Percentiles rank a stretch among this genome's conserved stretches.
These are phyloP conservation scores for Blastobotrys parvus DNA, from an alignment of 805 yeast species.

Conservation along the genomic window DNA sequence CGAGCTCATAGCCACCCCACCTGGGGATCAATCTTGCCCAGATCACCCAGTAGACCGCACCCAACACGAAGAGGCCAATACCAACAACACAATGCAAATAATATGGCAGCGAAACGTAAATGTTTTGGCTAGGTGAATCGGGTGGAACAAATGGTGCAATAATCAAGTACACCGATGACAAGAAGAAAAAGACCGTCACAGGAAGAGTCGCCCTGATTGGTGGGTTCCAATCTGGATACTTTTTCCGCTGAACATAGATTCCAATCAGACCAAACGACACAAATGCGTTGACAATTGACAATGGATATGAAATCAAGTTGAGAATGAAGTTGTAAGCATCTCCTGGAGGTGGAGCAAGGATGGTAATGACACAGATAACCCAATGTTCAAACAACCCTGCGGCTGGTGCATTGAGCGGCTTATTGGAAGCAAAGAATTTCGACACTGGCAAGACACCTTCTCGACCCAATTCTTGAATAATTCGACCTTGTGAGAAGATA, in stretches of 20 bases:
- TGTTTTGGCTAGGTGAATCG: constrained; percentile 45
- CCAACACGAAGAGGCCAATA: constrained; percentile 61
- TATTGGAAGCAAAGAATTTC: constrained; percentile 57
- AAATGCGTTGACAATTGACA: constrained; percentile 62
- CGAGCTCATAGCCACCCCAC: constrained; percentile 21
- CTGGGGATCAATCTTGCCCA: constrained; percentile 55
- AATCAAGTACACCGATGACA: constrained; percentile 59
- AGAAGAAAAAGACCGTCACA: constrained; percentile 54
- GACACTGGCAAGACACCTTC: constrained; percentile 76
- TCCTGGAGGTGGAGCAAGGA: constrained; percentile 78
- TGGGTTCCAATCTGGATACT: constrained; percentile 50
- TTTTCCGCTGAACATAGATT: constrained; percentile 48
- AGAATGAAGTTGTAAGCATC: constrained; percentile 78
- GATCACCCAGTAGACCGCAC: constrained; percentile 50
- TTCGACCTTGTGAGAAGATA: constrained; percentile 73
- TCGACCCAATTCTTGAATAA: constrained; percentile 71
- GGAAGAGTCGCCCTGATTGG: constrained; percentile 59
- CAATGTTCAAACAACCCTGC: constrained; percentile 72
- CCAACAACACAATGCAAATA: constrained; percentile 78
- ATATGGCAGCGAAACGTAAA: constrained; percentile 65
- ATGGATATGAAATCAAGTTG: constrained; percentile 74
- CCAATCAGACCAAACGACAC: constrained; percentile 57
- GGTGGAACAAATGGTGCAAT: constrained; percentile 80
- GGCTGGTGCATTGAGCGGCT: constrained; percentile 66
- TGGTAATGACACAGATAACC: constrained; percentile 62